Evolutionary conservation across 345 rosid species (phyloP).

Genomic region (Anacardium occidentale): DNA sequence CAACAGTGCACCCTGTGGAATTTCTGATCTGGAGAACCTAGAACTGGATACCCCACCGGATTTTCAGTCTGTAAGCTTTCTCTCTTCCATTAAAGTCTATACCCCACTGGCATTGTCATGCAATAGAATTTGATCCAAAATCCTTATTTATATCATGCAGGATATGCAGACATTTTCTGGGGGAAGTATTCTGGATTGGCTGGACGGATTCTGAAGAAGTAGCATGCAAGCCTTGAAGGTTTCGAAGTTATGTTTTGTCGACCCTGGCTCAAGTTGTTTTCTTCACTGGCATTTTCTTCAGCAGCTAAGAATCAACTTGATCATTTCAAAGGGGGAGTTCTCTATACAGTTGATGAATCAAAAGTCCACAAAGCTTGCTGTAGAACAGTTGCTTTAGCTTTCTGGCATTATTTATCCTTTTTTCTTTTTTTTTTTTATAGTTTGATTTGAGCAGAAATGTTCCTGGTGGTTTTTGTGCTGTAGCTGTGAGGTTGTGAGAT

Average conservation of each 20-base stretch:
- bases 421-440: not conserved
- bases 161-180: conserved; percentile 68
- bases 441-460: not conserved
- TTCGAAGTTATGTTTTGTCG: conserved; percentile 20
- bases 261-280: conserved; percentile 6
- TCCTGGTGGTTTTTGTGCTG: conserved; percentile 3
- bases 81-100: not conserved
- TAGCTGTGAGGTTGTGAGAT: conserved; percentile 7
- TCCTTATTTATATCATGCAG: conserved; percentile 28
- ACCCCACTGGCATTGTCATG: not conserved
- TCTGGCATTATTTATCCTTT: not conserved
- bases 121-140: not conserved
- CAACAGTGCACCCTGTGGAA: conserved; percentile 31
- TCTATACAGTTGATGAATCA: not conserved
- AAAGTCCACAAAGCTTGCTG: not conserved
- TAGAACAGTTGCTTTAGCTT: conserved; percentile 8
- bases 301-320: conserved; percentile 11
- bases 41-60: conserved; percentile 81
- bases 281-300: conserved; percentile 12
- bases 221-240: conserved; percentile 5
- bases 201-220: conserved; percentile 50
- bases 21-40: conserved; percentile 66
- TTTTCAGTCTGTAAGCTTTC: conserved; percentile 52
- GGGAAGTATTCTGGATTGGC: conserved; percentile 67
- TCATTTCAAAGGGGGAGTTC: conserved; percentile 4